Conservation (phyloP, 257 asterid genomes). For the Nicotiana obtusifolia region DNA sequence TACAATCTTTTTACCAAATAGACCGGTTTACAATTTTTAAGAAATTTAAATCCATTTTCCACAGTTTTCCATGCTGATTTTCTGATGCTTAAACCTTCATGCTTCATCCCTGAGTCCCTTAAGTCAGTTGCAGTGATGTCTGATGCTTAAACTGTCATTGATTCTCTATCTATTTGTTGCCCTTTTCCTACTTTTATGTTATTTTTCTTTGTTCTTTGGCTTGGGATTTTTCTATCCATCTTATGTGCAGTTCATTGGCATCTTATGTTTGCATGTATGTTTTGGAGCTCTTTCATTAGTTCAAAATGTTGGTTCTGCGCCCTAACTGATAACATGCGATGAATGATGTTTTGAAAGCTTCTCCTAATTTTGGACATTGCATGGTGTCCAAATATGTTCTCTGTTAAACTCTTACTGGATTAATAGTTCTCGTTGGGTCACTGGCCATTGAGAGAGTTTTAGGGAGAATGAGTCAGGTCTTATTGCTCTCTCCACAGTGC, state of each 20-base stretch:
- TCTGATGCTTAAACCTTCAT: background rate
- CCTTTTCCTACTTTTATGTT: background rate
- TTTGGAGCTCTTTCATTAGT: background rate
- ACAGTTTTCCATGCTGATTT: background rate
- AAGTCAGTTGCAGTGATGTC: background rate
- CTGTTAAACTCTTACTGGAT: background rate
- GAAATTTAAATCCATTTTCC: background rate
- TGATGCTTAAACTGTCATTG: background rate
- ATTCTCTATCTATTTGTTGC: background rate
- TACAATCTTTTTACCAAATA: background rate
- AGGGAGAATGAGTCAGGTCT: background rate
- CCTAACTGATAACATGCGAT: background rate
- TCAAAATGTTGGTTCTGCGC: background rate
- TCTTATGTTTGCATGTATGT: background rate
- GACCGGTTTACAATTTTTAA: conserved; percentile 6
- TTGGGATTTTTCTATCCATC: background rate
- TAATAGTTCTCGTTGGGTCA: background rate
- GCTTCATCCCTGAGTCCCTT: background rate
- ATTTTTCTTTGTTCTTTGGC: background rate
- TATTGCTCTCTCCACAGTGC: background rate
- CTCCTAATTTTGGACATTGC: background rate
- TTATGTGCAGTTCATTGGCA: background rate
- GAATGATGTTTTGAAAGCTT: background rate
- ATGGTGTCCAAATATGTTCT: background rate
- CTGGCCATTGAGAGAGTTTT: background rate